Conservation (phyloP, 805 yeast species). For the Teunomyces aglyptinius region DNA sequence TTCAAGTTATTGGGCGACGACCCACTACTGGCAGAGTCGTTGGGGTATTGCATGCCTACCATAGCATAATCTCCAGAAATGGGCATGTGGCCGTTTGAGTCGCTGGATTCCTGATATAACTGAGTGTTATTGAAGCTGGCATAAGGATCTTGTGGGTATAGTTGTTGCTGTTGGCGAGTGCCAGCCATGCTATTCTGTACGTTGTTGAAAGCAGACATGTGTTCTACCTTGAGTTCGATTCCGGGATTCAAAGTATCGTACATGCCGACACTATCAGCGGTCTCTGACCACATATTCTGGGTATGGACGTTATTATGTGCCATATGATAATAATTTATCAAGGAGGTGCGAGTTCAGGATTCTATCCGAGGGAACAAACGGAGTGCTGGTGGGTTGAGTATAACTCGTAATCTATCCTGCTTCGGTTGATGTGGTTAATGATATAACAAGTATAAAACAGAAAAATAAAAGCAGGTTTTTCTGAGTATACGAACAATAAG, state of each 20-base stretch:
- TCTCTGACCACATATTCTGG: neutral
- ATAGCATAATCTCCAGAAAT: neutral
- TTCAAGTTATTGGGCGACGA: neutral
- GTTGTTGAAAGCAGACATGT: slow-evolving; percentile 5
- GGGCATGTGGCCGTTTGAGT: neutral
- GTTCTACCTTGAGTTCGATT: slow-evolving; percentile 5
- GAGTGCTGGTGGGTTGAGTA: neutral
- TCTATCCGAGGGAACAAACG: too few relatives aligned
- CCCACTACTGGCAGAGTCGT: neutral
- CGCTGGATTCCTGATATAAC: neutral
- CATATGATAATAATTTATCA: neutral
- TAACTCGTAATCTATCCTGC: too few relatives aligned
- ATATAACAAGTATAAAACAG: too few relatives aligned
- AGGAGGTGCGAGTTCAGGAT: neutral
- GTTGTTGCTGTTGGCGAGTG: neutral
- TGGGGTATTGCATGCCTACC: neutral
- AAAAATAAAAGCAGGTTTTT: too few relatives aligned
- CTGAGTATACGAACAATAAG: too few relatives aligned
- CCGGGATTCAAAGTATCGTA: slow-evolving; percentile 1
- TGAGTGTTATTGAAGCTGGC: neutral
- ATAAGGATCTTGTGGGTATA: neutral
- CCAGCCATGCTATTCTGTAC: neutral
- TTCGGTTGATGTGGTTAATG: too few relatives aligned
- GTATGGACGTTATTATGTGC: neutral
- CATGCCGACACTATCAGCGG: neutral